phyloP scores from a whole-genome alignment of 495 filamentous ascomycete species.

The Thermochaetoides thermophila region DNA sequence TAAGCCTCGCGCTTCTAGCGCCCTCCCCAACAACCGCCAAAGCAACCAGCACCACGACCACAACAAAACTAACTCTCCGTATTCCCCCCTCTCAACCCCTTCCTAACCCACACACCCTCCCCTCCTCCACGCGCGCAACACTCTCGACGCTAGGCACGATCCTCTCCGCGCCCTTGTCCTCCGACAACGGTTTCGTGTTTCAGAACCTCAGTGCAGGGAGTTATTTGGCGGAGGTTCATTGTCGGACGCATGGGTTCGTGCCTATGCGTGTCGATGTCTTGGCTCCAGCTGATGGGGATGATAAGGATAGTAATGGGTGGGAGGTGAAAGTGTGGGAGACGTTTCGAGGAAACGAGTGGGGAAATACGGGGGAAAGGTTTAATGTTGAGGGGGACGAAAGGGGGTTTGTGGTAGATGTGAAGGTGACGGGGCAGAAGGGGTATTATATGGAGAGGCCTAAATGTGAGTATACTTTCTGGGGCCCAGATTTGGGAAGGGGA shows the following conservation, averaged over 20 bases:
- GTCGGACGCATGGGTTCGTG: conserved; percentile 54
- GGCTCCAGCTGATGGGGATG: conserved; percentile 28
- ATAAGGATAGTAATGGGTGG: conserved; percentile 27
- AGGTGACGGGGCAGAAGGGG: conserved; percentile 44
- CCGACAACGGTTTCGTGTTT: conserved; percentile 58
- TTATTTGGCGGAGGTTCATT: conserved; percentile 71
- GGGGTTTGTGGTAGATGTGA: conserved; percentile 39
- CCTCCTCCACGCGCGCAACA: conserved; percentile 58
- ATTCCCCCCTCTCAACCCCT: conserved; percentile 35
- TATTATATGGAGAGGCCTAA: conserved; percentile 59
- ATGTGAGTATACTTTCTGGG: conserved; percentile 40
- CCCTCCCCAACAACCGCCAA: neutral
- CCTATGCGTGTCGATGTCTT: conserved; percentile 62
- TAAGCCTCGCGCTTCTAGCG: conserved; percentile 9
- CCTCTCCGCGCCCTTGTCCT: conserved; percentile 45
- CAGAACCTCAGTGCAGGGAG: conserved; percentile 46
- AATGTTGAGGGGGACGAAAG: conserved; percentile 7
- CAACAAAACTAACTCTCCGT: conserved; percentile 19
- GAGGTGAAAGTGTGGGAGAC: conserved; percentile 63
- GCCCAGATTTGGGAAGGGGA: neutral
- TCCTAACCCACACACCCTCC: conserved; percentile 41
- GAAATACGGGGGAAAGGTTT: conserved; percentile 56
- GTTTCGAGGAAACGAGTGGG: conserved; percentile 77
- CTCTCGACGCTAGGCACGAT: conserved; percentile 38
- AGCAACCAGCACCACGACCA: too few species aligned